Conservation (phyloP, 495 filamentous ascomycete species). For the Neurospora terricola region DNA sequence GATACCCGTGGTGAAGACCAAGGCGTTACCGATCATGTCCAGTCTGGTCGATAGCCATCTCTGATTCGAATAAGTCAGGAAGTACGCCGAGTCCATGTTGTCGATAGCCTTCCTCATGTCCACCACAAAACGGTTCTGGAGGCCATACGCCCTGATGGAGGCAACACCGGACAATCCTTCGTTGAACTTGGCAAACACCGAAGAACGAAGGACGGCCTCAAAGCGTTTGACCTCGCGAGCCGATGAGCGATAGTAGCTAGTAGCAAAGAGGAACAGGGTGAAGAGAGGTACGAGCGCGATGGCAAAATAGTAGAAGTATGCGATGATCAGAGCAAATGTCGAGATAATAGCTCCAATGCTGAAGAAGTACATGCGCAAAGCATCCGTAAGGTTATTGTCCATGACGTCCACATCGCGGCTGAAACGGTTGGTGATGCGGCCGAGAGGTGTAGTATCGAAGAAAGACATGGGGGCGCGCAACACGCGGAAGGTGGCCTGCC, state of each 20-base stretch:
- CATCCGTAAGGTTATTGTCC: constrained; percentile 86
- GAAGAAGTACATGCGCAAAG: constrained; percentile 87
- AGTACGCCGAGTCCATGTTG: constrained; percentile 88
- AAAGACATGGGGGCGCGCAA: constrained; percentile 92
- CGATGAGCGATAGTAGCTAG: constrained; percentile 81
- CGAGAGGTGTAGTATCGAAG: constrained; percentile 92
- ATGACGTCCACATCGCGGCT: constrained; percentile 91
- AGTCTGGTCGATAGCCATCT: constrained; percentile 81
- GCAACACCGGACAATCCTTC: constrained; percentile 78
- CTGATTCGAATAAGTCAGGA: constrained; percentile 87
- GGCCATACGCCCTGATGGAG: constrained; percentile 80
- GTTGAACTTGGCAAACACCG: constrained; percentile 82
- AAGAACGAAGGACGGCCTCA: constrained; percentile 77
- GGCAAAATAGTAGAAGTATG: constrained; percentile 89
- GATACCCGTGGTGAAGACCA: constrained; percentile 82
- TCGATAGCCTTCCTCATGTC: constrained; percentile 66
- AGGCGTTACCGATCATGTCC: constrained; percentile 67
- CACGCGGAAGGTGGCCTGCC: constrained; percentile 68
- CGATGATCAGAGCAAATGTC: constrained; percentile 80
- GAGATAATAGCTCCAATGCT: constrained; percentile 69
- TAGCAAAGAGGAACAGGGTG: constrained; percentile 69
- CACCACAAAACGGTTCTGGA: constrained; percentile 60
- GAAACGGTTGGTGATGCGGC: constrained; percentile 96
- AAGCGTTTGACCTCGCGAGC: constrained; percentile 91
- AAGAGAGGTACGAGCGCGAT: constrained; percentile 79